A percentile compares a stretch with the other conserved stretches of the same genome.
phyloP scores from a whole-genome alignment of 176 grass and related monocot species.

The Metroxylon sagu region DNA sequence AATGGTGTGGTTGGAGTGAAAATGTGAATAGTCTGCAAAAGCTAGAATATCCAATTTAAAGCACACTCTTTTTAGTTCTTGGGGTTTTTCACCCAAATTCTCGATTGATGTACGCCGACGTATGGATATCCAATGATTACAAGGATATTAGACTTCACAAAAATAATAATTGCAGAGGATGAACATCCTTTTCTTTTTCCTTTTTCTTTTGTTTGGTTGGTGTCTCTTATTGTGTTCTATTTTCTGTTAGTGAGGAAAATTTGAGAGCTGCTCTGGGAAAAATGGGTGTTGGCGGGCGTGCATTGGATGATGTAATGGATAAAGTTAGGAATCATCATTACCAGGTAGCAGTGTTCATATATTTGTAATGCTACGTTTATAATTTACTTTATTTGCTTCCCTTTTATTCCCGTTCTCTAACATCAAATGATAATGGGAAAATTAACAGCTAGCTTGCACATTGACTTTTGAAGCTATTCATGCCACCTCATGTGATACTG shows the following conservation, averaged over 20 bases:
- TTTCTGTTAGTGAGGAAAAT: slow-evolving; percentile 69
- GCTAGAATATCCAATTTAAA: too few species aligned
- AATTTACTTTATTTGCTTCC: slow-evolving; percentile 4
- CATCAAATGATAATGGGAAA: slow-evolving; percentile 13
- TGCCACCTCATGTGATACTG: slow-evolving; percentile 65
- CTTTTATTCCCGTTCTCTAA: not conserved
- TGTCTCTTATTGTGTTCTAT: slow-evolving; percentile 6
- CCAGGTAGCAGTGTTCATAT: slow-evolving; percentile 36
- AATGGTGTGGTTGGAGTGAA: too few species aligned
- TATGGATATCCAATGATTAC: too few species aligned
- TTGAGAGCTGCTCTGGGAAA: slow-evolving; percentile 84
- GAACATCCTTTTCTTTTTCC: not conserved
- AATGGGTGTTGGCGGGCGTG: slow-evolving; percentile 55
- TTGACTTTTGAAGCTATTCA: slow-evolving; percentile 87
- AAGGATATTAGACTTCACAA: too few species aligned
- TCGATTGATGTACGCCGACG: too few species aligned
- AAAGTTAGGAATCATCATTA: slow-evolving; percentile 92
- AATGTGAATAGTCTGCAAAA: too few species aligned
- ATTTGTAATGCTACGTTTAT: too few species aligned
- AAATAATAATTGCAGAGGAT: too few species aligned
- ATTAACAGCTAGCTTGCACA: slow-evolving; percentile 81
- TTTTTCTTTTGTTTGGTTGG: not conserved
- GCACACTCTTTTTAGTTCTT: too few species aligned
- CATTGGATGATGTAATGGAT: slow-evolving; percentile 72
- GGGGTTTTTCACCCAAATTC: too few species aligned